Evolutionary conservation across 2,329 filamentous ascomycete species (phyloP), one percentile per base, ranked within the genome.

Genomic region (Sclerotinia glacialis): DNA sequence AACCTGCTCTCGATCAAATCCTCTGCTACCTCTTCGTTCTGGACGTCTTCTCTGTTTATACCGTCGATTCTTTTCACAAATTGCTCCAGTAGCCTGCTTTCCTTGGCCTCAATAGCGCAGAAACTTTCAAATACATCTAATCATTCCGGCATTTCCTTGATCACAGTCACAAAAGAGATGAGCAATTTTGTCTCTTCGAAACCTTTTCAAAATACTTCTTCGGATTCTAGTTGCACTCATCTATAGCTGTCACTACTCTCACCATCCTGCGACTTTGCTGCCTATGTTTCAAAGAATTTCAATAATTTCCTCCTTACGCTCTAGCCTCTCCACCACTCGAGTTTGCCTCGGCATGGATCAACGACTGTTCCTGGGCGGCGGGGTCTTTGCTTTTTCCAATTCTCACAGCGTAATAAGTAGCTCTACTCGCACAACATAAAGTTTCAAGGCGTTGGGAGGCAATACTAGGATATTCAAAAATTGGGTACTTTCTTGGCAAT

Each of bases 351-450:
- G 5, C n/a, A 42, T 37, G 7, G 12, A 42, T 40, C n/a, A 14
- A 26, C 6, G 26, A 26, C 26, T 12, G 23, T n/a, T 18, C 18
- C n/a, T 42, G n/a, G 11, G 7, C 34, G 5, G 26, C 4, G 14
- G 6, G 8, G 0, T 26, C 18, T 23, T 11, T 11, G 9, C 3
- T 8, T 18, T 40, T 26, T 11, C 4, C 4, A 56, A 26, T 26
- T 6, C 26, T n/a, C 1, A 5, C 34, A 18, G 34, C 16, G 0
- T 1, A 8, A 2, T 0, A 14, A 18, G 11, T n/a, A 37, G 8
- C n/a, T 37, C 8, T 11, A 42, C 14, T 56, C 6, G n/a, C 14
- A 56, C 14, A 56, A 28, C 3, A 6, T 21, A 9, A 5, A 5
- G 11, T 11, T 18, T 1, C 40, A 14, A 8, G 14, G 9, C 11